Percentiles rank a stretch among this genome's conserved stretches.
These are phyloP conservation scores for Ormosia semicastrata DNA, from an alignment of 306 rosid species.

Conservation along the genomic window DNA sequence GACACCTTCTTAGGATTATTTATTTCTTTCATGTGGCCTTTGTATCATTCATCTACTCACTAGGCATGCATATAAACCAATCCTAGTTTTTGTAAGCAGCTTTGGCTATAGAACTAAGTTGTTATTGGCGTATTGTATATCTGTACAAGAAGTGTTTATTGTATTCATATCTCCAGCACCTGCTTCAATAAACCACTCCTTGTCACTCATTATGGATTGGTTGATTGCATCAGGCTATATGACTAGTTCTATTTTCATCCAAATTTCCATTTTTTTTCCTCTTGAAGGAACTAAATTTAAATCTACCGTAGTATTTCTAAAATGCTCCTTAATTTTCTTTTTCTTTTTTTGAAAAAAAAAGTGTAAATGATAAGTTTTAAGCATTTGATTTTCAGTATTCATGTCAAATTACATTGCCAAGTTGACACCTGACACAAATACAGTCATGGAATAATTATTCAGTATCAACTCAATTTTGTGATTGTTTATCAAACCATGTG, in stretches of 20 bases:
- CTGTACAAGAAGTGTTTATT: background rate
- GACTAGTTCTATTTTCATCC: conserved; percentile 4
- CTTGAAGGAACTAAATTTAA: background rate
- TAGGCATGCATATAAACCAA: conserved; percentile 15
- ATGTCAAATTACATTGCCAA: background rate
- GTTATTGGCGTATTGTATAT: background rate
- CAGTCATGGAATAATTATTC: background rate
- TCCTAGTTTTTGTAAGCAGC: background rate
- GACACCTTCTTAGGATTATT: conserved; percentile 5
- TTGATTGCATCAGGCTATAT: background rate
- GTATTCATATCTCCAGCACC: background rate
- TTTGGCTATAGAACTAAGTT: background rate
- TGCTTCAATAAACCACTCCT: background rate
- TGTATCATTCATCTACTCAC: conserved; percentile 25
- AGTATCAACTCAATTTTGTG: background rate
- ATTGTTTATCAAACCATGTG: background rate
- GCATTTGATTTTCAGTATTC: background rate
- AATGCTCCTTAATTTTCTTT: background rate
- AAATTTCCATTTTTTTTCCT: background rate
- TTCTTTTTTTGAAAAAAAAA: background rate
- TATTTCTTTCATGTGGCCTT: background rate
- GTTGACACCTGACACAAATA: background rate
- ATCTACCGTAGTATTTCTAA: background rate
- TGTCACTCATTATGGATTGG: background rate
- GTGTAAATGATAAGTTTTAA: background rate